These are phyloP conservation scores for Barnettozyma californica DNA, from an alignment of 805 yeast genomes.

Conservation along the genomic window DNA sequence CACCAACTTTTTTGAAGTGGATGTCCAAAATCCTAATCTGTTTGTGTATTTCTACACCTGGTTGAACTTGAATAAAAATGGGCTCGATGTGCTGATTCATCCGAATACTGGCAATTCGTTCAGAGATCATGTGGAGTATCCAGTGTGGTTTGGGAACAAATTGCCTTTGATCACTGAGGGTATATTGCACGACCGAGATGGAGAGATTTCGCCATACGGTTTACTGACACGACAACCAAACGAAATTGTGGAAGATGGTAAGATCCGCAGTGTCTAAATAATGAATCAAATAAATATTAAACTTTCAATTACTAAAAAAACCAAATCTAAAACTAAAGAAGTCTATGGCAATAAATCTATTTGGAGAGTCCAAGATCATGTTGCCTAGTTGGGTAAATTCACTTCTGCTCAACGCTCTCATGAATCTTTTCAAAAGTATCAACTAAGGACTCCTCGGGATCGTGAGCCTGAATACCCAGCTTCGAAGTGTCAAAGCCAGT, in stretches of 20 bases:
- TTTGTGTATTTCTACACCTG: slow-evolving; percentile 40
- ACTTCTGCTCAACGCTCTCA: background rate
- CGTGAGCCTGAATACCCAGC: slow-evolving; percentile 36
- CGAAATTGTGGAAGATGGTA: background rate
- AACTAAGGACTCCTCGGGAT: slow-evolving; percentile 4
- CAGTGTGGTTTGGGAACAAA: slow-evolving; percentile 48
- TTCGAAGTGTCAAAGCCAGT: slow-evolving; percentile 66
- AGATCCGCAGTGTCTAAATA: background rate
- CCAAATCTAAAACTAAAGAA: background rate
- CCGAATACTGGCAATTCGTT: slow-evolving; percentile 38
- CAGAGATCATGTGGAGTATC: slow-evolving; percentile 43
- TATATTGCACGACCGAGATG: background rate
- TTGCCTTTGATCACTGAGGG: slow-evolving; percentile 17
- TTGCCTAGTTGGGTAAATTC: too few relatives aligned
- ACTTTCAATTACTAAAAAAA: background rate
- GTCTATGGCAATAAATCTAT: too few relatives aligned
- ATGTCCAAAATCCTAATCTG: slow-evolving; percentile 37
- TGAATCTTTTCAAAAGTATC: slow-evolving; percentile 3
- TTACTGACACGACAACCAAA: background rate
- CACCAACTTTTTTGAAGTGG: slow-evolving; percentile 47
- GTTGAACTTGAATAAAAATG: slow-evolving; percentile 43
- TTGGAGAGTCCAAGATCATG: too few relatives aligned
- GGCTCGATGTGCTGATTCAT: slow-evolving; percentile 46
- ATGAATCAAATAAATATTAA: background rate
- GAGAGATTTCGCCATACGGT: slow-evolving; percentile 1